Base-by-base conservation (phyloP, 306 rosid species). In the Trifolium subterraneum region DNA sequence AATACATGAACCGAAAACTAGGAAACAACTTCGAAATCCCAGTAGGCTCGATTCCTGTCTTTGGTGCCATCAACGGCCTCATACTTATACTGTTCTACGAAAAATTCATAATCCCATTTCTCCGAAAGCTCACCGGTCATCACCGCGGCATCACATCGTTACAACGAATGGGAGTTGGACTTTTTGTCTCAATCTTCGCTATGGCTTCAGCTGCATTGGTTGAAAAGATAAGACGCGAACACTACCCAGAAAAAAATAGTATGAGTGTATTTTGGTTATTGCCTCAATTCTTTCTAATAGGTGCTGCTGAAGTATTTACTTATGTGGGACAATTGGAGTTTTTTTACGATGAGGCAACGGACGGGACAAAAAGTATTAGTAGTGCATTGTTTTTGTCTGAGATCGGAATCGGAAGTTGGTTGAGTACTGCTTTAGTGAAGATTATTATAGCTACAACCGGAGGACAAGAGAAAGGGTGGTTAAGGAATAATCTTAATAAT, bases 311-410 rank as follows among this genome's bases (percentile, higher is more conserved):
- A 73, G 89, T 85, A 45, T 90, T 88, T 67, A 67, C 93, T 0
- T 86, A 88, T 47, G 96, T 88, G 7, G 93, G 96, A 9, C 92
- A 88, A 42, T 56, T 87, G 59, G 96, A 90, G 79, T 90, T 88
- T 31, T 90, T 88, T 63, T 87, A 88, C 64, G 87, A 87, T 8
- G 89, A 87, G 68, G 89, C 92, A 2, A 88, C 96, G 0, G 93
- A 90, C 13, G 92, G 92, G 3, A 88, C 88, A 4, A 68, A 86
- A 39, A 88, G 92, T 59, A 72, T 88, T 13, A 86, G 88, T 22
- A 88, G 92, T 63, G 92, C 92, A 0, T 50, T 86, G 73, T 88
- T 86, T 64, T 58, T 88, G 65, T 44, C 68, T 41, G 88, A 86
- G 81, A 45, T 86, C 67, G 92, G 92, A 56, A 84, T 86, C 0